Base-by-base conservation (phyloP, 2,329 filamentous ascomycete genomes). In the Alternaria brassicicola region DNA sequence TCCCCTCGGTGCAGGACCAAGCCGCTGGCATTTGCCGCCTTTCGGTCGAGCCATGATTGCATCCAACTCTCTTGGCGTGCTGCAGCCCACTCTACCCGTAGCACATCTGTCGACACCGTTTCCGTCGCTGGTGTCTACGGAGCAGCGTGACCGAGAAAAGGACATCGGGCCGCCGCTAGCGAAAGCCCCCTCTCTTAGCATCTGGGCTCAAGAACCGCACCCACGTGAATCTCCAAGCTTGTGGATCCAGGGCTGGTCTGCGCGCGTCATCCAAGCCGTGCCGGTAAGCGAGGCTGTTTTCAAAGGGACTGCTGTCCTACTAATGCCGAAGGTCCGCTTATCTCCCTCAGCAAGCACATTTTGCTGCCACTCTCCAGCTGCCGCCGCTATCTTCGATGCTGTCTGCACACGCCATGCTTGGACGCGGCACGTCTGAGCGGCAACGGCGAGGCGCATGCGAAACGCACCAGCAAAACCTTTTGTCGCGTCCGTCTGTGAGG, bases 201-300 rank as follows among this genome's bases (percentile, higher is more conserved):
- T 64, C 65, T 68, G 57, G 68, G 67, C 63, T 61, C 55, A 61
- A 50, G 54, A 57, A 65, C 66, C 61, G 61, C 59, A 65, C 68
- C 73, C 73, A 76, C 72, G 72, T 74, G 71, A 75, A 73, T 73
- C 67, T 65, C 65, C 52, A 58, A 39, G 52, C 55, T 26, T 47
- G 67, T 68, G 66, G 70, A 64, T 56, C 64, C 68, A 70, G 67
- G 70, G 68, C 42, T 45, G 54, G 56, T 57, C 70, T 76, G 72
- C 71, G 69, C 68, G 69, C 68, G 69, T 73, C 73, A 74, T 76
- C 60, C 64, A 52, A 53, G 45, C 65, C 63, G 51, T 67, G 64
- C 70, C 68, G 69, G 68, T 59, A 70, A 71, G 66, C 67, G 68
- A 71, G 43, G 43, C 43, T 33, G 43, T 47, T 47, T 33, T 17